phyloP scores from a whole-genome alignment of 2,329 filamentous ascomycete genomes.

The Fusarium sp. region DNA sequence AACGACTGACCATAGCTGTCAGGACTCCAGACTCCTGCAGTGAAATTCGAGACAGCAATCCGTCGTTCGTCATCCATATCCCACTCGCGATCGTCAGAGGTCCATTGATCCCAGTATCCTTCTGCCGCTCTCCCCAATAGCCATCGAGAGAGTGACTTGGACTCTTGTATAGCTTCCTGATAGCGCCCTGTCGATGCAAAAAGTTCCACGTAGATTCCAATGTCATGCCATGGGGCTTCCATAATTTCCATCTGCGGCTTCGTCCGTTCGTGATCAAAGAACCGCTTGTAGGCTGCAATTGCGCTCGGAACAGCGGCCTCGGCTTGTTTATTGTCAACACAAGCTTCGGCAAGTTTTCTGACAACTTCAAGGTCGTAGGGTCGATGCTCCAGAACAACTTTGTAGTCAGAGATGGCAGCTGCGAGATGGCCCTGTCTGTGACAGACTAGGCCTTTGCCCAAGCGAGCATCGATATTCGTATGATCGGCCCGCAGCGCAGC shows the following conservation, averaged over 20 bases:
- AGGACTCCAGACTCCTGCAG: constrained; percentile 62
- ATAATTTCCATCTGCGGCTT: constrained; percentile 49
- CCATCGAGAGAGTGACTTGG: constrained; percentile 84
- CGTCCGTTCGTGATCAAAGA: constrained; percentile 57
- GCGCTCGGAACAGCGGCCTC: constrained; percentile 54
- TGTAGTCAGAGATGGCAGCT: constrained; percentile 68
- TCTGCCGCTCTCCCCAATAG: constrained; percentile 81
- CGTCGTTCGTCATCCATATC: constrained; percentile 80
- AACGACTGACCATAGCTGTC: constrained; percentile 78
- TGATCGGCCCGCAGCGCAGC: constrained; percentile 69
- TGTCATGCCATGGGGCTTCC: constrained; percentile 78
- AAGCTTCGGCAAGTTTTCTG: constrained; percentile 67
- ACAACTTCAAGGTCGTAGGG: constrained; percentile 67
- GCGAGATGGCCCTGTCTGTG: constrained; percentile 66
- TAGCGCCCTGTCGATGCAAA: constrained; percentile 74
- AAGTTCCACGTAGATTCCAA: constrained; percentile 87
- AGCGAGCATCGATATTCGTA: constrained; percentile 67
- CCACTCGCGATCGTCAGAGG: constrained; percentile 88
- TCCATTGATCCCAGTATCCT: constrained; percentile 78
- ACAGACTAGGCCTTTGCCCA: constrained; percentile 69
- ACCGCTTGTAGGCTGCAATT: constrained; percentile 61
- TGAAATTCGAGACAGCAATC: constrained; percentile 69
- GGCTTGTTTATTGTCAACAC: constrained; percentile 63
- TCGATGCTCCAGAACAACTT: constrained; percentile 62
- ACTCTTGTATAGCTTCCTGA: constrained; percentile 72